Percentiles rank a stretch among this genome's conserved stretches.
phyloP scores from a whole-genome alignment of 2,329 filamentous ascomycete genomes.

The Trichoderma koningii region DNA sequence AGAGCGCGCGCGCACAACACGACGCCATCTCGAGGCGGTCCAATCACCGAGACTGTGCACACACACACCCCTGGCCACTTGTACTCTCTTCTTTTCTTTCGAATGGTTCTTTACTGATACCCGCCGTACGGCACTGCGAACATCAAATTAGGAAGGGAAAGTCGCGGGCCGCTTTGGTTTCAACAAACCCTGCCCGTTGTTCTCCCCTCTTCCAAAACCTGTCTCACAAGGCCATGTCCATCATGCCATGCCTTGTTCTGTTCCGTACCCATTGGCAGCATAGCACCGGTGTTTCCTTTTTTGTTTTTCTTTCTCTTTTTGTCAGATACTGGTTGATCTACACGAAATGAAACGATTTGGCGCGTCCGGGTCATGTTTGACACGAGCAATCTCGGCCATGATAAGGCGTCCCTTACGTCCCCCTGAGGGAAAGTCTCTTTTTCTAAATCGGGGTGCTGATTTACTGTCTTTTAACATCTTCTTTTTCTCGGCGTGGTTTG shows the following conservation, averaged over 20 bases:
- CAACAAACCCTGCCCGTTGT: not conserved
- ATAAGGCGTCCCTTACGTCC: not conserved
- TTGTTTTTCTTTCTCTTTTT: not conserved
- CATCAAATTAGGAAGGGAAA: slow-evolving; percentile 2
- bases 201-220: not conserved
- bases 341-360: slow-evolving; percentile 11
- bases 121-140: slow-evolving; percentile 24
- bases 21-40: not conserved
- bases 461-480: not conserved
- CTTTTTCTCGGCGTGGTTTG: not conserved
- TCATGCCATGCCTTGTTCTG: not conserved
- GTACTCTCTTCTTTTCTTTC: slow-evolving; percentile 10
- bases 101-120: slow-evolving; percentile 21
- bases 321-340: not conserved
- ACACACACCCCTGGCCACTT: not conserved
- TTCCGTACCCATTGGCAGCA: slow-evolving; percentile 28
- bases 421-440: not conserved
- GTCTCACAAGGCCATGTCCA: not conserved
- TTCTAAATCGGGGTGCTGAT: too few relatives aligned
- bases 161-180: not conserved
- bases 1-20: not conserved
- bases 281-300: slow-evolving; percentile 30
- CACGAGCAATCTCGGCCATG: slow-evolving; percentile 23
- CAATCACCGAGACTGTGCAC: too few relatives aligned
- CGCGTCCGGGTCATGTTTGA: slow-evolving; percentile 33